These are phyloP conservation scores for Ogataea saltuana DNA, from an alignment of 805 yeast genomes.

Conservation along the genomic window DNA sequence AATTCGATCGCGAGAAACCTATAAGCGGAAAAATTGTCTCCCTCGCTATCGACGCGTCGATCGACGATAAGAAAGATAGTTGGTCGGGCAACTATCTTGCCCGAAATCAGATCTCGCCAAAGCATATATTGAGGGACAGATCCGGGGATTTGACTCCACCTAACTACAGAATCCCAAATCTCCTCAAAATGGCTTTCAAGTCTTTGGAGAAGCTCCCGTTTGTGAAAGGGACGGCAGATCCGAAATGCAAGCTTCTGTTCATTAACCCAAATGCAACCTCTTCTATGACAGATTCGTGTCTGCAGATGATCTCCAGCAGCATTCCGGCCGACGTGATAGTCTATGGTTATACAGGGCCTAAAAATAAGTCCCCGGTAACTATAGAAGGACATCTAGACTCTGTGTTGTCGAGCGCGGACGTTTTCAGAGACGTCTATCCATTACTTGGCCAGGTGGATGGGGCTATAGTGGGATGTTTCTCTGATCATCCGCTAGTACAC, in stretches of 20 bases:
- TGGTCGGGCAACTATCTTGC: not conserved
- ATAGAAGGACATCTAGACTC: slow-evolving; percentile 39
- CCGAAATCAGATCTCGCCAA: too few relatives aligned
- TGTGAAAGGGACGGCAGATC: slow-evolving; percentile 8
- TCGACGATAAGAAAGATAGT: not conserved
- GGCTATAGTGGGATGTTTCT: slow-evolving; percentile 37
- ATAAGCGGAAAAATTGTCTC: too few relatives aligned
- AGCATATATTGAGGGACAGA: too few relatives aligned
- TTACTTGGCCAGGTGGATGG: slow-evolving; percentile 34
- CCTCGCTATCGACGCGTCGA: not conserved
- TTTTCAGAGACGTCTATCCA: slow-evolving; percentile 33
- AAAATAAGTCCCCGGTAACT: slow-evolving; percentile 30
- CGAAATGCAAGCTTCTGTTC: slow-evolving; percentile 26
- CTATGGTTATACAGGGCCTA: slow-evolving; percentile 35
- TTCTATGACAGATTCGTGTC: slow-evolving; percentile 34
- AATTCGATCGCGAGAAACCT: not conserved
- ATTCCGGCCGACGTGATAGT: slow-evolving; percentile 34
- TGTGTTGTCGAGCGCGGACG: slow-evolving; percentile 35
- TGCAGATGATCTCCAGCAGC: slow-evolving; percentile 31
- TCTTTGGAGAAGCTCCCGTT: slow-evolving; percentile 9
- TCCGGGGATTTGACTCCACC: too few relatives aligned
- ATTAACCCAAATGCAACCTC: slow-evolving; percentile 36
- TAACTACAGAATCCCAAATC: too few relatives aligned
- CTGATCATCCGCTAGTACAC: slow-evolving; percentile 38
- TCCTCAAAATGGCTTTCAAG: not conserved